These are phyloP conservation scores for Lodderomyces orthopsilosis DNA, from an alignment of 1,139 yeast species.

Conservation along the genomic window DNA sequence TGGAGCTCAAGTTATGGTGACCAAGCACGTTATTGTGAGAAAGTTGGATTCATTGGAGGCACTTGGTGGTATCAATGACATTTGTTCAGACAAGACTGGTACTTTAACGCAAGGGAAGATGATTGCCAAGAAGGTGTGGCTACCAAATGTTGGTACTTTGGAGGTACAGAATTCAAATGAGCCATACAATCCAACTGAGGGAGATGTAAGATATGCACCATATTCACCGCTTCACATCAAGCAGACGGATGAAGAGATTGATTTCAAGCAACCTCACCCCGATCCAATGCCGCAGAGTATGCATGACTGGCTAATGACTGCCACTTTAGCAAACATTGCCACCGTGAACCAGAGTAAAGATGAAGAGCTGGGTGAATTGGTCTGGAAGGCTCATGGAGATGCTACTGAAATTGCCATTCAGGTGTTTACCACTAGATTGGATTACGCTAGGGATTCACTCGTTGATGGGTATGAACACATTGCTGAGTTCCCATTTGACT, in stretches of 20 bases:
- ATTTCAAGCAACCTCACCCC: constrained; percentile 24
- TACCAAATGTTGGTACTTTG: constrained; percentile 70
- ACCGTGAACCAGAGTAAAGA: constrained; percentile 37
- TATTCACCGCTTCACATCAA: constrained; percentile 42
- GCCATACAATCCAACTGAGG: constrained; percentile 72
- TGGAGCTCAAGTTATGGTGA: constrained; percentile 77
- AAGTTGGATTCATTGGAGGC: constrained; percentile 79
- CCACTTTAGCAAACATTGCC: constrained; percentile 75
- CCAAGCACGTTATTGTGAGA: constrained; percentile 69
- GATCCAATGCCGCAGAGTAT: constrained; percentile 24
- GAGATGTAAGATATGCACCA: constrained; percentile 45
- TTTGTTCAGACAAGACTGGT: constrained; percentile 54
- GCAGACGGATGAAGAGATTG: constrained; percentile 38
- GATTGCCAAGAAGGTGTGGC: constrained; percentile 71
- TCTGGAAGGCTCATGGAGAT: constrained; percentile 79
- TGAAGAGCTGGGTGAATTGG: constrained; percentile 29
- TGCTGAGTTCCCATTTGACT: constrained; percentile 75
- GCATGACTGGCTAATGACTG: constrained; percentile 52
- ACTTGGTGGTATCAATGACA: constrained; percentile 75
- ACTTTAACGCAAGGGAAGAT: constrained; percentile 79
- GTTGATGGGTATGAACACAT: constrained; percentile 44
- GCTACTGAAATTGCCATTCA: constrained; percentile 85
- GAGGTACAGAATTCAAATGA: constrained; percentile 59
- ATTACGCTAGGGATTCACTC: constrained; percentile 44
- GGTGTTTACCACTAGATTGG: constrained; percentile 62